Evolutionary conservation across 306 rosid species (phyloP).

Genomic region (Oxytropis ochrocephala): DNA sequence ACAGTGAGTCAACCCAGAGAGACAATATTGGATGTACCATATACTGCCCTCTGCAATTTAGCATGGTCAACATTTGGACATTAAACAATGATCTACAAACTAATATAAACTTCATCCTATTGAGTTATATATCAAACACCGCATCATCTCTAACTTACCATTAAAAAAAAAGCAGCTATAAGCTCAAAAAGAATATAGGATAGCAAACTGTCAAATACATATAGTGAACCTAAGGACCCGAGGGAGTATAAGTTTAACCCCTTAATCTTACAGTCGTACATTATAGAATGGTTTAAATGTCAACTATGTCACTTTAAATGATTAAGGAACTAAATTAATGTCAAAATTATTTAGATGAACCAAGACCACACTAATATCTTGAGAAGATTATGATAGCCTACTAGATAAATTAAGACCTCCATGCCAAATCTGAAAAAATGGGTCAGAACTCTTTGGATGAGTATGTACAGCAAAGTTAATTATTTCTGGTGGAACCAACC

Average conservation of each 20-base stretch:
- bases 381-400: not conserved
- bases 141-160: not conserved
- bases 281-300: not conserved
- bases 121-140: not conserved
- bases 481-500: constrained; percentile 25
- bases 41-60: not conserved
- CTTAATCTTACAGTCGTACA: not conserved
- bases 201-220: not conserved
- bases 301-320: not conserved
- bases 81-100: not conserved
- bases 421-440: not conserved
- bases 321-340: not conserved
- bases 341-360: constrained; percentile 5
- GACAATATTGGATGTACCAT: not conserved
- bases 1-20: not conserved
- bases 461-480: not conserved
- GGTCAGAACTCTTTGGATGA: not conserved
- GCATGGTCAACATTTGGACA: not conserved
- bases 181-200: not conserved
- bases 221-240: too few relatives aligned
- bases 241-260: not conserved
- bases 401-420: not conserved
- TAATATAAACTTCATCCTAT: not conserved
- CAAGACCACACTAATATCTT: not conserved
- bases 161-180: not conserved